Evolutionary conservation across 2,329 filamentous ascomycete species (phyloP), one percentile per base, ranked within the genome.

Genomic region (Pseudocercospora pini-densiflorae): DNA sequence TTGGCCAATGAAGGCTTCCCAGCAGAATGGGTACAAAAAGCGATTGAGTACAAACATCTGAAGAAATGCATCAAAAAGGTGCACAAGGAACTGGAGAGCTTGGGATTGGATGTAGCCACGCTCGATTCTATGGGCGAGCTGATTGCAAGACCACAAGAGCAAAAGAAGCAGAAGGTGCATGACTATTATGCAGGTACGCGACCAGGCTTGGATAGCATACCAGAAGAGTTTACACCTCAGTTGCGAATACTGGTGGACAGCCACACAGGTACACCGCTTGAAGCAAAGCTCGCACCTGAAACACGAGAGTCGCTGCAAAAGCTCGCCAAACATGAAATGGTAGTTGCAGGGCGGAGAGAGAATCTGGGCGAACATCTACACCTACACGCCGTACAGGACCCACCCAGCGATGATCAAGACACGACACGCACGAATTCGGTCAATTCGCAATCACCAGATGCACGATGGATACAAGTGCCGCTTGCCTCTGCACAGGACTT

Each of bases 1-100:
- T 84, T 97, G 68, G 83, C 87, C 69, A 86, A 83, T 70, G 90
- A 92, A 84, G 90, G 87, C 70, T 97, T 93, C 76, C 93, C 93
- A 7, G 81, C 86, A 59, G 88, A 90, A 75, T 88, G 86, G 86
- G 80, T 93, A 58, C 85, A 90, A 53, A 89, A 88, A 29, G 92
- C 93, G 58, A 92, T 97, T 68, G 92, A 91, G 2, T 97, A 97
- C 77, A 87, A 90, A 53, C 88, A 93, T 78, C 86, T 97, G 64
- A 97, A 97, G 80, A 97, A 96, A 81, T 92, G 91, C 79, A 90
- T 97, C 76, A 94, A 94, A 76, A 90, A 89, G 76, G 89, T 96
- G 59, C 87, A 90, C 70, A 81, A 82, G 60, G 92, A 97, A 81
- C 84, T 97, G 61, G 81, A 84, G 47, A 84, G 85, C 36, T 81